Evolutionary conservation across 805 yeast genomes (phyloP), one percentile per base, ranked within the genome.

Genomic region (Kazachstania taianensis): DNA sequence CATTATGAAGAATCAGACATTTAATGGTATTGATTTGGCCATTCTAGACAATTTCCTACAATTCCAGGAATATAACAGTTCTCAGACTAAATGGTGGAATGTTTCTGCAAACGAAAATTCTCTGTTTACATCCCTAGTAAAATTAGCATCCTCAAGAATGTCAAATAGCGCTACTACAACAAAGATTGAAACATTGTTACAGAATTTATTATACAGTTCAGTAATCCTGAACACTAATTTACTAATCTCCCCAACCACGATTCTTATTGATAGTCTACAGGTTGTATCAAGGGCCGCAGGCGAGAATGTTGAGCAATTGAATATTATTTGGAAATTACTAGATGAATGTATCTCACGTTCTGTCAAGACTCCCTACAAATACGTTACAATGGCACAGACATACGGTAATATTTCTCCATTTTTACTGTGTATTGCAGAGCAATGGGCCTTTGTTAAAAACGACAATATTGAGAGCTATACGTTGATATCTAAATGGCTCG

Each of bases 1-100:
- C 30, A 56, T 47, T 36, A 61, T 55, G 56, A 57, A 41, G 33
- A 46, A 32, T 28, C 44, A 37, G n/a, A 33, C 44, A 1, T 66
- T 72, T 35, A 50, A 64, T 5, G 75, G 76, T 26, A 61, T 72
- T 22, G 84, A 79, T 41, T 57, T 81, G 41, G 66, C 73, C 0
- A 57, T 77, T 19, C 58, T 81, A 29, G 80, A 78, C 43, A 67
- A 68, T 31, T 73, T 72, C 40, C 63, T 86, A 42, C 77, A 75
- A 40, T 60, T 79, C 9, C 83, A 75, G 43, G 72, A 77, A 15
- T 63, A 63, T 10, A 64, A 69, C 7, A 62, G 65, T 10, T 57
- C 69, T 3, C 74, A 71, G 34, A 66, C 75, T 22, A 82, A 78
- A 56, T 87, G 95, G 95, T 86, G 92, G 86, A 79, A 73, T 50